Base-by-base conservation (phyloP, 805 yeast species). In the Suhomyces sp. region DNA sequence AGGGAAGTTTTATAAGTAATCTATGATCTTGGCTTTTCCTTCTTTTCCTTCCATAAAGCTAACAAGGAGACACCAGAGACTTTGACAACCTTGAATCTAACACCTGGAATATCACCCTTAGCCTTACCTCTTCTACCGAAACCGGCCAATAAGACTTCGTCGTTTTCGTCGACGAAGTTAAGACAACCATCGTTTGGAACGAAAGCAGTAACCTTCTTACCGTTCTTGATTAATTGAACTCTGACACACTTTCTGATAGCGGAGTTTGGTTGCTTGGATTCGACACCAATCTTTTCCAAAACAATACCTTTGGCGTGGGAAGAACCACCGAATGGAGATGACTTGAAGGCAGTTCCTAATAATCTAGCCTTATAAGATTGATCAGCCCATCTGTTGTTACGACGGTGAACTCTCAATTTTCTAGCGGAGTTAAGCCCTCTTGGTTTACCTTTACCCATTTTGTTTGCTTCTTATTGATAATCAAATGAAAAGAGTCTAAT, bases 121-220 rank as follows among this genome's bases (percentile, higher is more conserved):
- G 99, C 99, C 87, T 94, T 94, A 86, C 99, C 99, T 87, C 97
- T 94, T 85, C 98, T 91, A 90, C 99, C 99, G 91, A 94, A 94
- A 87, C 99, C 99, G 74, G 99, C 98, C 72, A 94, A 86, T 74
- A 94, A 85, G 71, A 94, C 99, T 82, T 94, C 98, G 84, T 94
- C 99, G 86, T 94, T 94, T 85, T 94, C 98, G 79, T 94, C 99
- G 72, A 94, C 97, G 71, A 87, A 94, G 94, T 94, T 94, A 81
- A 94, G 84, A 87, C 99, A 94, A 93, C 99, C 99, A 83, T 94
- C 99, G 75, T 94, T 93, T 81, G 99, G 99, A 77, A 94, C 99
- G 96, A 94, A 94, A 80, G 99, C 99, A 73, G 99, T 94, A 68
- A 92, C 99, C 84, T 90, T 93, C 88, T 93, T 94, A 85, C 99